Evolutionary conservation across 495 filamentous ascomycete species (phyloP), one percentile per base, ranked within the genome.

Genomic region (Glonium stellatum): DNA sequence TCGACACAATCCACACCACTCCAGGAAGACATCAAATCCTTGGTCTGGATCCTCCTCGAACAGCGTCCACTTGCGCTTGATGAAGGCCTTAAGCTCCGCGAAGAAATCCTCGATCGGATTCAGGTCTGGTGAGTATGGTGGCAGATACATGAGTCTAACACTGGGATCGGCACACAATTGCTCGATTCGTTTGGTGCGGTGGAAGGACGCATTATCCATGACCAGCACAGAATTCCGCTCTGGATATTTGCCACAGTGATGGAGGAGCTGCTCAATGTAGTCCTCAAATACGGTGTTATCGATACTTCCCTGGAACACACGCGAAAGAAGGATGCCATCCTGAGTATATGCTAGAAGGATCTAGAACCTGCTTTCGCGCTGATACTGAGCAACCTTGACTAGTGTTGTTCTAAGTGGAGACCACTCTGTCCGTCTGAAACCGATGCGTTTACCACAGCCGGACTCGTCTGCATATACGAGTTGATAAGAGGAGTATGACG

Each of bases 151-250:
- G 5, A 77, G 56, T 48, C 68, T 73, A 0, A 78, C 75, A 21
- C 76, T 71, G 31, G 71, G 69, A 27, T 69, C 60, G 11, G 47
- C 44, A 55, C 68, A 78, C 57, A 76, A 59, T 37, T 73, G 53
- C 49, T 73, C 47, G n/a, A 77, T 62, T 41, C 63, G 49, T 5
- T 73, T 64, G 4, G 63, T 50, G 60, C 67, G 66, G 62, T 79
- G 65, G 54, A 77, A 73, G 18, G 73, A 76, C 19, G 71, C 69
- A 67, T 79, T 77, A 55, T 79, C 77, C 68, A 77, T 77, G 25
- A 79, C 57, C 36, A 80, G 42, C 9, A 79, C 74, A 34, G 71
- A 77, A 48, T 71, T 75, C 22, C 65, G 72, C 51, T 73, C 69
- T 1, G 71, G 76, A 64, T 54, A 78, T 62, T 46, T 70, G 35